Percentiles rank a stretch among this genome's conserved stretches.
phyloP scores from a whole-genome alignment of 2,329 filamentous ascomycete genomes.

The Nothophaeocryptopus gaeumannii region DNA sequence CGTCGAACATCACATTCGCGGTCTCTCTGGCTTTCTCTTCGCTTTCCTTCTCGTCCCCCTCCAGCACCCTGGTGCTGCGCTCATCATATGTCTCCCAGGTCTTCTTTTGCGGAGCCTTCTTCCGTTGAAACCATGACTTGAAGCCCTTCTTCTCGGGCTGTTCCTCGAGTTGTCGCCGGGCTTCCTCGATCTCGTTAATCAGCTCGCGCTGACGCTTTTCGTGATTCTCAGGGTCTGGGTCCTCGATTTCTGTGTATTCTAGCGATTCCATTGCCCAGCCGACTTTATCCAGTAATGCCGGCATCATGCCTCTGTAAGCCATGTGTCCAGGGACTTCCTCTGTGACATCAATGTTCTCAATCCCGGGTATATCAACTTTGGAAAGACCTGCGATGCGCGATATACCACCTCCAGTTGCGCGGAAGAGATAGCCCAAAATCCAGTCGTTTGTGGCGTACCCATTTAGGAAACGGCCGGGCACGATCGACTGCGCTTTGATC shows the following conservation, averaged over 20 bases:
- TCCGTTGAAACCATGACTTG: slow-evolving; percentile 75
- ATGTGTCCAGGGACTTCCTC: slow-evolving; percentile 87
- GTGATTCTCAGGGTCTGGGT: slow-evolving; percentile 94
- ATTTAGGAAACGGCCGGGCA: slow-evolving; percentile 90
- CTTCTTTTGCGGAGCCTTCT: slow-evolving; percentile 72
- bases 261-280: slow-evolving; percentile 91
- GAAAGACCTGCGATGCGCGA: slow-evolving; percentile 82
- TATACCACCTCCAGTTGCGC: slow-evolving; percentile 87
- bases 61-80: slow-evolving; percentile 42
- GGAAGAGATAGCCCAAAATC: slow-evolving; percentile 93
- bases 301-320: slow-evolving; percentile 94
- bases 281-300: slow-evolving; percentile 76
- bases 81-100: slow-evolving; percentile 96
- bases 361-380: slow-evolving; percentile 71
- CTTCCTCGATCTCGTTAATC: slow-evolving; percentile 95
- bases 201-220: slow-evolving; percentile 82
- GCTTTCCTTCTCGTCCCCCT: slow-evolving; percentile 44
- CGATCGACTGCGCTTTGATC: slow-evolving; percentile 72
- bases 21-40: slow-evolving; percentile 35
- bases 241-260: slow-evolving; percentile 94
- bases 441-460: slow-evolving; percentile 94
- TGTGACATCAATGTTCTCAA: slow-evolving; percentile 89
- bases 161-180: slow-evolving; percentile 78
- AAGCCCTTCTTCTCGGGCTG: slow-evolving; percentile 70
- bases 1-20: slow-evolving; percentile 75